Conservation (phyloP, 2,329 filamentous ascomycete genomes). For the Phoma sp. region DNA sequence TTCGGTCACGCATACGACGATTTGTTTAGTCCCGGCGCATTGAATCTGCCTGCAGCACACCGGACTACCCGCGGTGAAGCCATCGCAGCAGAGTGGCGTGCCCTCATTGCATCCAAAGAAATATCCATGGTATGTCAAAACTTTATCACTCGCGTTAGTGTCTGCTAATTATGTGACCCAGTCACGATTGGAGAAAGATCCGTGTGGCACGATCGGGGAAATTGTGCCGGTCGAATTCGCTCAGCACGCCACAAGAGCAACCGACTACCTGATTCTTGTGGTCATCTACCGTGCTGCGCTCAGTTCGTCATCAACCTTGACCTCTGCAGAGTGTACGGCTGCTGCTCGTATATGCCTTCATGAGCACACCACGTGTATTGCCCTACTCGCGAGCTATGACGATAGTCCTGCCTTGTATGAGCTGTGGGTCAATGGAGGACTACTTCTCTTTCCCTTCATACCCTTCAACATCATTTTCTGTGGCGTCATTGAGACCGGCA, state of each 20-base stretch:
- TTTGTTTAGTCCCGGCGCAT: too few species aligned
- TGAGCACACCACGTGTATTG: not conserved
- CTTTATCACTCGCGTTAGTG: not conserved
- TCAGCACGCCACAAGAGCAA: conserved; percentile 4
- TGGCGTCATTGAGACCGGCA: not conserved
- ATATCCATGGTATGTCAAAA: conserved; percentile 4
- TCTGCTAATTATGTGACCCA: not conserved
- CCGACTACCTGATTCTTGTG: conserved; percentile 4
- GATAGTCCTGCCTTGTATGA: too few species aligned
- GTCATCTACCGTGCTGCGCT: conserved; percentile 1
- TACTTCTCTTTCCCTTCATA: not conserved
- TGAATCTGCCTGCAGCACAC: too few species aligned
- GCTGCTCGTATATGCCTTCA: not conserved
- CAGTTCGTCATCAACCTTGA: not conserved
- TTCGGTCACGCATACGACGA: too few species aligned
- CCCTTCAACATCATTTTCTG: not conserved
- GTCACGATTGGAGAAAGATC: not conserved
- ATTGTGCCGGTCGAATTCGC: not conserved
- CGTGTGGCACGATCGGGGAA: conserved; percentile 4
- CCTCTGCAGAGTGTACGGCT: not conserved
- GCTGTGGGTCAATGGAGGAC: too few species aligned
- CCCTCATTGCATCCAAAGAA: conserved; percentile 3
- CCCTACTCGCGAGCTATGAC: too few species aligned
- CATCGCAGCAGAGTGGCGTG: conserved; percentile 7
- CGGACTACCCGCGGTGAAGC: not conserved